Conservation (phyloP, 345 rosid species). For the Pugionium cornutum region DNA sequence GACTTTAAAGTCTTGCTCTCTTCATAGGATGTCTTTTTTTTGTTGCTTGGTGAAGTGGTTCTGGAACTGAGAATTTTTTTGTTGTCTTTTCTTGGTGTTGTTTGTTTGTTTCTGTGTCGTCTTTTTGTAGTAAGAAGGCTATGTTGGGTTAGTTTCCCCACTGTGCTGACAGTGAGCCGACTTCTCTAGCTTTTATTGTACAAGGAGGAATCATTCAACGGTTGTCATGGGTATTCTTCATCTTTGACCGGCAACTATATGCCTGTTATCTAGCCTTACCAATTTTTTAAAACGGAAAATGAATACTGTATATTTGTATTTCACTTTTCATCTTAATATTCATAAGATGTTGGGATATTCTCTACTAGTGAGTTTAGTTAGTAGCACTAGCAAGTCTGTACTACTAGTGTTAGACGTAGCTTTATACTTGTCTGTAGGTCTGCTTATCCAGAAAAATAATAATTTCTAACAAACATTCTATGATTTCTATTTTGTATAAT, state of each 20-base stretch:
- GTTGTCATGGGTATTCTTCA: constrained; percentile 90
- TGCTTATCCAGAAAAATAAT: constrained; percentile 9
- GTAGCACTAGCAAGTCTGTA: constrained; percentile 18
- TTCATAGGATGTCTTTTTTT: constrained; percentile 53
- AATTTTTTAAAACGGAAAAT: constrained; percentile 44
- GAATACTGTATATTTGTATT: too few relatives aligned
- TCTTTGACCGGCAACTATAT: constrained; percentile 80
- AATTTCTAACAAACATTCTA: constrained; percentile 31
- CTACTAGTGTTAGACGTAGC: constrained; percentile 19
- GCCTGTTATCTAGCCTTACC: constrained; percentile 82
- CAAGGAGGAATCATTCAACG: constrained; percentile 89
- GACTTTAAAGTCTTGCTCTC: constrained; percentile 41
- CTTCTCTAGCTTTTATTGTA: constrained; percentile 86
- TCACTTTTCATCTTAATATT: constrained; percentile 40
- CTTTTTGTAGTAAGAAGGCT: constrained; percentile 89
- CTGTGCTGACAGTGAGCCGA: constrained; percentile 89
- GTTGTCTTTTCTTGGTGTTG: constrained; percentile 62
- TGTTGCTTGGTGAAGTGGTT: constrained; percentile 62
- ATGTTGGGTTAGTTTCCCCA: constrained; percentile 86
- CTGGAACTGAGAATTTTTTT: constrained; percentile 80
- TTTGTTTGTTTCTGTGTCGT: constrained; percentile 80
- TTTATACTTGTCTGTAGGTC: constrained; percentile 26
- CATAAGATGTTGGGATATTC: constrained; percentile 36
- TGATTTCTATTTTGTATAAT: constrained; percentile 13
- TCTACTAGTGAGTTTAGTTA: constrained; percentile 19